These are phyloP conservation scores for Cordyceps militaris DNA, from an alignment of 2,329 filamentous ascomycete species.

Conservation along the genomic window DNA sequence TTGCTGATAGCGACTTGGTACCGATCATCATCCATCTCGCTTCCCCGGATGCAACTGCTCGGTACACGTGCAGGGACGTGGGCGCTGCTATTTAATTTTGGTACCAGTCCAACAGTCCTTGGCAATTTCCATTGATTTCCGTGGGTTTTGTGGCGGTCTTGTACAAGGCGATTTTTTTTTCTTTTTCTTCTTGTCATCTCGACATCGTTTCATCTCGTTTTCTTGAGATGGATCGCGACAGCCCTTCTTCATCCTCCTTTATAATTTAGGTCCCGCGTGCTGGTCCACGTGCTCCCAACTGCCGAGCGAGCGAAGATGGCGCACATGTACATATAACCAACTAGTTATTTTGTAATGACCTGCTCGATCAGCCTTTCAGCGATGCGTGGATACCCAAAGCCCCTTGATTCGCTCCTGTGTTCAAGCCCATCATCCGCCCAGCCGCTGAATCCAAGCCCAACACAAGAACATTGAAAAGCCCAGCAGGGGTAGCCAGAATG, in stretches of 20 bases:
- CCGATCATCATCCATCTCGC: too few relatives aligned
- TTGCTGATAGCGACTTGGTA: too few relatives aligned
- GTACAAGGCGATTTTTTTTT: neutral
- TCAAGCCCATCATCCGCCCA: too few relatives aligned
- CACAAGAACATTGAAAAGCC: too few relatives aligned
- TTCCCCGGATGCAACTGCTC: neutral
- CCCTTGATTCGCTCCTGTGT: too few relatives aligned
- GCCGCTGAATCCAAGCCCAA: too few relatives aligned
- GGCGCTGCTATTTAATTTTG: too few relatives aligned
- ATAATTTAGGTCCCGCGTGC: neutral
- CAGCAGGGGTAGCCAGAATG: too few relatives aligned
- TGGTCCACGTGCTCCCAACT: neutral
- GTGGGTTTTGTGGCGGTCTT: neutral
- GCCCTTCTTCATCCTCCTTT: neutral
- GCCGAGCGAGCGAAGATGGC: neutral
- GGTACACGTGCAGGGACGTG: neutral
- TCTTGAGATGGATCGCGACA: neutral
- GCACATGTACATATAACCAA: neutral
- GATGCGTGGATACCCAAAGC: neutral
- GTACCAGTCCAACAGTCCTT: neutral
- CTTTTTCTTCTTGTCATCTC: neutral
- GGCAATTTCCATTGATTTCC: neutral
- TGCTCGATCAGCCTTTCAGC: neutral
- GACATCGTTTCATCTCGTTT: neutral
- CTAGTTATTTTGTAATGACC: too few relatives aligned